These are phyloP conservation scores for Paramecium biaurelia DNA, from an alignment of 73 alveolate genomes.

Conservation along the genomic window DNA sequence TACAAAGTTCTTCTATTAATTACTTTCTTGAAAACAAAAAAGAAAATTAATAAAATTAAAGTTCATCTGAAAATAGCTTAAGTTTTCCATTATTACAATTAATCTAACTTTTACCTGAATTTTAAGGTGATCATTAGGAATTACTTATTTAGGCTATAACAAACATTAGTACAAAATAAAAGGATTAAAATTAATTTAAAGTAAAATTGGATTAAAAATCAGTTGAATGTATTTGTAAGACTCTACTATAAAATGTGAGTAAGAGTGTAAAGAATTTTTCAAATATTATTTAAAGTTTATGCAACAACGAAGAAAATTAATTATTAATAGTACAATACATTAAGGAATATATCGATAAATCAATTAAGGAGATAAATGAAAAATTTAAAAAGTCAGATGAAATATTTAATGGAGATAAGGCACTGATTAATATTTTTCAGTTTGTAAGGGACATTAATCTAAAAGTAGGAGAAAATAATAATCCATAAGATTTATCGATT, in stretches of 20 bases:
- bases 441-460: background rate
- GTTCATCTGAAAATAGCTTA: background rate
- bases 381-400: background rate
- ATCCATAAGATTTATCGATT: background rate
- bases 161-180: background rate
- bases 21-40: background rate
- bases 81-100: background rate
- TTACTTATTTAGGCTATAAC: background rate
- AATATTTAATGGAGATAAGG: background rate
- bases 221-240: constrained; percentile 26
- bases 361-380: background rate
- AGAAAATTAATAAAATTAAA: background rate
- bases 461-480: background rate
- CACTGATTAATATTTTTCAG: background rate
- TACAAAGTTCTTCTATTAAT: background rate
- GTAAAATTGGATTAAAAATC: background rate
- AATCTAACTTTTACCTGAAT: background rate
- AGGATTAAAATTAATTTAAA: background rate
- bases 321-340: background rate
- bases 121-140: background rate
- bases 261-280: background rate
- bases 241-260: background rate
- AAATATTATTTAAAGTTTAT: background rate
- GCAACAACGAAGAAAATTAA: background rate
- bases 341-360: background rate